A percentile compares a stretch with the other conserved stretches of the same genome.
Evolutionary conservation across 805 yeast species (phyloP).

Genomic region (Lachancea nothofagi): DNA sequence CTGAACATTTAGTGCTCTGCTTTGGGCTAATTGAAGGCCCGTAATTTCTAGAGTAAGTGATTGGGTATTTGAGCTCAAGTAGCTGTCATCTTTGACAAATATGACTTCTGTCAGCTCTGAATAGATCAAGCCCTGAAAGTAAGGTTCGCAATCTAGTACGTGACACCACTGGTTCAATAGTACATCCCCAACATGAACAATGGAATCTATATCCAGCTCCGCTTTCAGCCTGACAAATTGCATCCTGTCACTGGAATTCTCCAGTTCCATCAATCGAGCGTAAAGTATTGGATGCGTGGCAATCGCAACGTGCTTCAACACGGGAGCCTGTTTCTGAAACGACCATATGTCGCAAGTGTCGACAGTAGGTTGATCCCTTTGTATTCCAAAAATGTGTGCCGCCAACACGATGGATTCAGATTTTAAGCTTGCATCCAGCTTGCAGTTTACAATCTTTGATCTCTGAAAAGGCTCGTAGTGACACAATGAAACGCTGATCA

Average conservation of each 20-base stretch:
- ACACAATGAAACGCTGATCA: constrained; percentile 1
- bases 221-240: constrained; percentile 23
- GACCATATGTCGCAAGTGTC: constrained; percentile 16
- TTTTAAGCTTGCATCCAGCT: constrained; percentile 11
- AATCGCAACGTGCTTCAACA: constrained; percentile 15
- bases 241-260: constrained; percentile 14
- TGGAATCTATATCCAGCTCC: constrained; percentile 14
- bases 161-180: constrained; percentile 18
- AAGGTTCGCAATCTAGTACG: constrained; percentile 19
- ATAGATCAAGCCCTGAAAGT: constrained; percentile 20
- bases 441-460: constrained; percentile 10
- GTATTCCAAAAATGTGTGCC: constrained; percentile 10
- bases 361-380: constrained; percentile 12
- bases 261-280: constrained; percentile 17
- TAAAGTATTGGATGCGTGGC: constrained; percentile 18
- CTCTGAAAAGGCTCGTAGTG: not conserved
- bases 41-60: not conserved
- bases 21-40: constrained; percentile 6
- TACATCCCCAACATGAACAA: constrained; percentile 15
- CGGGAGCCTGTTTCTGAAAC: constrained; percentile 11
- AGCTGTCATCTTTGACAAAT: constrained; percentile 10
- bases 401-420: constrained; percentile 14
- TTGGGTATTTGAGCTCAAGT: too few relatives aligned
- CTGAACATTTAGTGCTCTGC: not conserved
- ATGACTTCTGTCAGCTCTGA: constrained; percentile 18